Evolutionary conservation across 305 asterid species (phyloP), one percentile per base, ranked within the genome.

Genomic region (Fraxinus velutina): DNA sequence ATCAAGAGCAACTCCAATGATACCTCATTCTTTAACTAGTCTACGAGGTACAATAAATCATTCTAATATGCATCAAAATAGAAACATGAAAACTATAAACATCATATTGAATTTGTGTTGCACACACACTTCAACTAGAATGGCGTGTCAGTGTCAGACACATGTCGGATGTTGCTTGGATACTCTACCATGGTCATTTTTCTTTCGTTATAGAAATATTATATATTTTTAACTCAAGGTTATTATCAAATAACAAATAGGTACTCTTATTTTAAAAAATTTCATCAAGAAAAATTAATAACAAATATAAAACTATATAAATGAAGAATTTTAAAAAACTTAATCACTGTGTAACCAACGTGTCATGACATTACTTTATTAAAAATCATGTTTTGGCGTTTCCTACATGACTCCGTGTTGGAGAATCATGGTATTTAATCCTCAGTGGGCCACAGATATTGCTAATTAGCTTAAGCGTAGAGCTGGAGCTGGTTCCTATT

Each of bases 51-150:
- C 13, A 24, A 24, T 68, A 64, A 21, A 19, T 37, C 27, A 13
- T 42, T 55, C 34, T 62, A 75, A 55, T 79, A 68, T 37, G 4
- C 4, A 37, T 19, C 19, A 78, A 15, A 22, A 12, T 60, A 34
- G 64, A 5, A 70, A 33, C 33, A 57, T n/a, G 24, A 29, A 70
- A 75, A 75, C 37, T 79, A 62, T 55, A 24, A 44, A 66, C n/a
- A 75, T 73, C 83, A 81, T 52, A 74, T 44, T 24, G 37, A 80
- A 80, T 62, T 70, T 24, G 4, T 57, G 29, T 19, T 52, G 13
- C 68, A 6, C 1, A 6, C 1, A 19, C 12, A 57, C 29, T 57
- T 57, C 68, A 57, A 55, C 27, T 55, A 17, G 27, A 17, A 55
- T 50, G 19, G 21, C 8, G 2, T 50, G 22, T n/a, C 60, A 6